phyloP scores from a whole-genome alignment of 179 eudicot genomes.

The Patellifolia procumbens region DNA sequence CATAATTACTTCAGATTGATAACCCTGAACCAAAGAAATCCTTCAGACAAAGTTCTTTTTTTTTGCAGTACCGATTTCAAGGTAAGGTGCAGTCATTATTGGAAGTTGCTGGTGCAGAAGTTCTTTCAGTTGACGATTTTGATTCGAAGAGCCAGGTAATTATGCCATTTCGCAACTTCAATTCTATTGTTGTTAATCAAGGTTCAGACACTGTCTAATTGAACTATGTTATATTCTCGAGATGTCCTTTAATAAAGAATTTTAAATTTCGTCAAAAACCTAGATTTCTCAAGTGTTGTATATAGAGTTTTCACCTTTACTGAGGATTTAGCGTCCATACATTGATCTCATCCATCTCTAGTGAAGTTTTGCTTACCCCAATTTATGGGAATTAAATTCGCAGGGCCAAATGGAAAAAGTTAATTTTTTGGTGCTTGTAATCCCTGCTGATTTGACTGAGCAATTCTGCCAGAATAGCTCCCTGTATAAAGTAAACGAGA shows the following conservation, averaged over 20 bases:
- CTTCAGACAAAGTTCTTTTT: too few species aligned
- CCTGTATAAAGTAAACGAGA: constrained; percentile 64
- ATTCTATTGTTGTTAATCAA: neutral
- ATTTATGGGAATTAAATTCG: constrained; percentile 7
- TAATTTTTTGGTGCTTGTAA: constrained; percentile 54
- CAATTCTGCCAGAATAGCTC: constrained; percentile 38
- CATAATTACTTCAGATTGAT: neutral
- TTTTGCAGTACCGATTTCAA: constrained; percentile 67
- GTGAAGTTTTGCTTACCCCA: constrained; percentile 9
- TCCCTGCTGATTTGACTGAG: constrained; percentile 47
- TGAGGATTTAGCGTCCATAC: too few species aligned
- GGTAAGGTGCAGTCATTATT: constrained; percentile 58
- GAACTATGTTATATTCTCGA: too few species aligned
- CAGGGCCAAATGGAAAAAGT: constrained; percentile 57
- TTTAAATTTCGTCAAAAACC: neutral
- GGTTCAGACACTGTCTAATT: neutral
- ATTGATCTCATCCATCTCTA: neutral
- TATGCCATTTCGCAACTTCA: neutral
- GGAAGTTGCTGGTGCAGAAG: constrained; percentile 73
- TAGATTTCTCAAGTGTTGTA: neutral
- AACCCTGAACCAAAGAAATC: neutral
- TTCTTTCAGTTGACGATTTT: constrained; percentile 44
- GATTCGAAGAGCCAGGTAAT: constrained; percentile 60
- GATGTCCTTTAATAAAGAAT: too few species aligned
- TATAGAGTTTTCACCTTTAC: too few species aligned